Conservation (phyloP, 78 protist species). For the Cavenderia fasciculata region DNA sequence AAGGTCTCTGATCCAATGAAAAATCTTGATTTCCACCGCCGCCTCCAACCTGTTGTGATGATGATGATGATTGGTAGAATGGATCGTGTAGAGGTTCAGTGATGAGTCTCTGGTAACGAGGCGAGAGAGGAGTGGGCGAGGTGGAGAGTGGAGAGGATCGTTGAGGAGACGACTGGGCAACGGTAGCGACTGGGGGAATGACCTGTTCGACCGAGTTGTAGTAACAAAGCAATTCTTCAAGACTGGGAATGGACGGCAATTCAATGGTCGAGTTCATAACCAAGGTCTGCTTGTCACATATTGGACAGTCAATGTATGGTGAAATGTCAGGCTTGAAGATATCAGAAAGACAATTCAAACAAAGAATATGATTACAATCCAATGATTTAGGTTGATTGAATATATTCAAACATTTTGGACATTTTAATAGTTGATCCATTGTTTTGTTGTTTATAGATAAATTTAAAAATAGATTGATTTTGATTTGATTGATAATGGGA, state of each 20-base stretch:
- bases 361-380: conserved; percentile 62
- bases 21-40: no score
- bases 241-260: not conserved
- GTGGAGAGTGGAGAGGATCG: not conserved
- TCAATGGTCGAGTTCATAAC: not conserved
- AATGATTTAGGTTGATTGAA: conserved; percentile 25
- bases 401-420: conserved; percentile 35
- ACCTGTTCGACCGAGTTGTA: no score
- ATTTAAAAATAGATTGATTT: no score
- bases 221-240: conserved; percentile 23
- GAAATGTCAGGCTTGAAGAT: conserved; percentile 28
- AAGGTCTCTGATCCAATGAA: no score
- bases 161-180: not conserved
- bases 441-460: no score
- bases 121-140: not conserved
- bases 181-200: no score
- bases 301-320: conserved; percentile 50
- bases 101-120: not conserved
- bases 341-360: conserved; percentile 20
- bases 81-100: not conserved
- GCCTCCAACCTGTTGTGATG: no score
- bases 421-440: conserved; percentile 63
- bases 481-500: no score
- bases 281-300: conserved; percentile 51
- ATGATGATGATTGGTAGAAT: no score